Base-by-base conservation (phyloP, 495 filamentous ascomycete genomes). In the Xylaria longipes region DNA sequence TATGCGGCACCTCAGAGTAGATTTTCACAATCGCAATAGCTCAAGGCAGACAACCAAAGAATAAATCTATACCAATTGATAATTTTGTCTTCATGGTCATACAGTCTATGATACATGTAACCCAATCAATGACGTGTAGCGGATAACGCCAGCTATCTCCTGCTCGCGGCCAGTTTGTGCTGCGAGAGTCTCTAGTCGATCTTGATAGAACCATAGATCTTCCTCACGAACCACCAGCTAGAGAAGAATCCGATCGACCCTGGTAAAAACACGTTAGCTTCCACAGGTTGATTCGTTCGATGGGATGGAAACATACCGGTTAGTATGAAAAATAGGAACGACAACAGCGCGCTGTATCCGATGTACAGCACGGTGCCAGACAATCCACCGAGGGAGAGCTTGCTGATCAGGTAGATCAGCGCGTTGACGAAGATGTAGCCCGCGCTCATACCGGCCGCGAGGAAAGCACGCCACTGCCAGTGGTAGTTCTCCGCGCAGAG, bases 401-500 rank as follows among this genome's bases (percentile, higher is more conserved):
- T 91, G 74, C 90, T 93, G 14, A 92, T 83, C 91, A 95, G 95
- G 82, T 97, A 98, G 65, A 97, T 83, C 67, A 98, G 77, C 3
- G 93, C 93, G 75, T 97, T 94, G 9, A 91, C 79, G 79, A 98
- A 98, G 67, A 99, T 94, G 77, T 98, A 99, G 41, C 86, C 87
- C 2, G 94, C 94, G 48, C 91, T 94, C 76, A 92, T 93, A 43
- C 96, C 96, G 0, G 94, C 94, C 1, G 92, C 93, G 43, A 90
- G 84, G 84, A 99, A 99, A 15, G 93, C 89, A 52, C 96, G 89
- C 96, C 96, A 99, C 77, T 98, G 96, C 96, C 96, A 99, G 77
- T 97, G 93, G 79, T 98, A 99, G 83, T 99, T 95, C 84, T 99
- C 96, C 3, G 92, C 90, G 77, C 94, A 98, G 22, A 99, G 90